A percentile compares a stretch with the other conserved stretches of the same genome.
Conservation (phyloP, 352 stramenopile genomes). For the Globisporangium viniferum region DNA sequence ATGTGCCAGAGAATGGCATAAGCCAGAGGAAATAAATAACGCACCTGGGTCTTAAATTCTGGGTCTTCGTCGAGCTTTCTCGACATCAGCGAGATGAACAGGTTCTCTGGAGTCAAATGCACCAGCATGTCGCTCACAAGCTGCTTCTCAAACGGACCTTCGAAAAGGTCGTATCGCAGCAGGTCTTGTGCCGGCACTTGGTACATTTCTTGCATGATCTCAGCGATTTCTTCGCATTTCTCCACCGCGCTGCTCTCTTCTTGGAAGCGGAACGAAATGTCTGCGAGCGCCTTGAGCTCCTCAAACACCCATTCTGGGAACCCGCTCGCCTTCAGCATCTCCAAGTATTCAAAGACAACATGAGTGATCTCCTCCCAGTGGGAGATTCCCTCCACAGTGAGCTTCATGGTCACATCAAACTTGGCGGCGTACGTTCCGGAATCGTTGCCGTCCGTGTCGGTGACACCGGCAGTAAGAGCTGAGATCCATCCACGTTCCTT, state of each 20-base stretch:
- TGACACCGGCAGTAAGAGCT: slow-evolving; percentile 66
- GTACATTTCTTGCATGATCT: slow-evolving; percentile 76
- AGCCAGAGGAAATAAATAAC: background rate
- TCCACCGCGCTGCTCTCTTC: slow-evolving; percentile 69
- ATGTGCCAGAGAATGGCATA: background rate
- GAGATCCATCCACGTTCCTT: slow-evolving; percentile 79
- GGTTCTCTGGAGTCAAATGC: slow-evolving; percentile 43
- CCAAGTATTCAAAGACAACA: slow-evolving; percentile 66
- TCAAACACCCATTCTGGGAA: slow-evolving; percentile 72
- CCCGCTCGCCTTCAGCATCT: slow-evolving; percentile 46
- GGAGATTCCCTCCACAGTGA: slow-evolving; percentile 56
- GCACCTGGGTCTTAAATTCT: slow-evolving; percentile 37
- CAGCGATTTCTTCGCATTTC: slow-evolving; percentile 63
- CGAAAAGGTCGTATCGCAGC: slow-evolving; percentile 59
- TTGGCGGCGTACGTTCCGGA: slow-evolving; percentile 60
- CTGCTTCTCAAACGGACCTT: slow-evolving; percentile 45
- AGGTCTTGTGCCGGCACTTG: slow-evolving; percentile 49
- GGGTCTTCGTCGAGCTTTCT: slow-evolving; percentile 32
- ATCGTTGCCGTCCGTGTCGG: slow-evolving; percentile 70
- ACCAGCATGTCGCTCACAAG: slow-evolving; percentile 38
- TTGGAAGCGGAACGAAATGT: slow-evolving; percentile 76
- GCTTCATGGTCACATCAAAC: slow-evolving; percentile 75
- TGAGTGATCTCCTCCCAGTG: slow-evolving; percentile 61
- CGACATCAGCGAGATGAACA: slow-evolving; percentile 57
- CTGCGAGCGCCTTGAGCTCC: slow-evolving; percentile 58